Evolutionary conservation across 2,329 filamentous ascomycete species (phyloP).

Genomic region (Colletotrichum limetticola): DNA sequence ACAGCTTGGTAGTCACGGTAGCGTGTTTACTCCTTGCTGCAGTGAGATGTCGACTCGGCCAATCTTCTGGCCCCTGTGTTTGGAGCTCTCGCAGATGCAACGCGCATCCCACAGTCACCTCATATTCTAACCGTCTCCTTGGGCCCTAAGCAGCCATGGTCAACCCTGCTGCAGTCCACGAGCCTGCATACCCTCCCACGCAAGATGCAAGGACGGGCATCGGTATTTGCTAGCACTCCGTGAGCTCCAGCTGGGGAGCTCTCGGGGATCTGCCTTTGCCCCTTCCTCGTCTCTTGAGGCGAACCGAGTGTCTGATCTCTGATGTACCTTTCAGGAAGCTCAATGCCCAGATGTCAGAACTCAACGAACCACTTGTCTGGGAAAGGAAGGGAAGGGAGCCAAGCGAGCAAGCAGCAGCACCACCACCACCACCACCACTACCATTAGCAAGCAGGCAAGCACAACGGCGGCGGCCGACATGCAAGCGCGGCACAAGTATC

Average conservation of each 20-base stretch:
- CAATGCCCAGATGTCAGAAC: constrained; percentile 22
- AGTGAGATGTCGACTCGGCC: constrained; percentile 12
- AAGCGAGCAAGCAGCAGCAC: not conserved
- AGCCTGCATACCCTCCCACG: not conserved
- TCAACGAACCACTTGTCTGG: constrained; percentile 21
- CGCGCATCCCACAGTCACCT: constrained; percentile 21
- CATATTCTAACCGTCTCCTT: constrained; percentile 31
- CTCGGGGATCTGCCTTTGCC: constrained; percentile 17
- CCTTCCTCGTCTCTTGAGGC: constrained; percentile 8
- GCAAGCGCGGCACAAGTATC: constrained; percentile 4
- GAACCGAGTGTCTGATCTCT: constrained; percentile 24
- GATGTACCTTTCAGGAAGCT: constrained; percentile 1
- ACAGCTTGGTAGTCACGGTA: not conserved
- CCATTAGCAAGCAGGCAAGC: too few species aligned
- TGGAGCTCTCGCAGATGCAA: constrained; percentile 32
- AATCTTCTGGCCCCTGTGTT: constrained; percentile 30
- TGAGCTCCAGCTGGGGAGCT: constrained; percentile 2
- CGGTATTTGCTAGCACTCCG: constrained; percentile 29
- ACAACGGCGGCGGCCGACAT: not conserved
- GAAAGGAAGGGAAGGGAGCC: constrained; percentile 20
- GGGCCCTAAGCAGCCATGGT: constrained; percentile 28
- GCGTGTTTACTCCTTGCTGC: not conserved
- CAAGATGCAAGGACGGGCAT: constrained; percentile 29
- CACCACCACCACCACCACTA: too few species aligned
- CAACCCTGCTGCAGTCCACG: constrained; percentile 27